Percentiles rank a stretch among this genome's conserved stretches.
Conservation (phyloP, 2,329 filamentous ascomycete genomes). For the Purpureocillium lavendulum region DNA sequence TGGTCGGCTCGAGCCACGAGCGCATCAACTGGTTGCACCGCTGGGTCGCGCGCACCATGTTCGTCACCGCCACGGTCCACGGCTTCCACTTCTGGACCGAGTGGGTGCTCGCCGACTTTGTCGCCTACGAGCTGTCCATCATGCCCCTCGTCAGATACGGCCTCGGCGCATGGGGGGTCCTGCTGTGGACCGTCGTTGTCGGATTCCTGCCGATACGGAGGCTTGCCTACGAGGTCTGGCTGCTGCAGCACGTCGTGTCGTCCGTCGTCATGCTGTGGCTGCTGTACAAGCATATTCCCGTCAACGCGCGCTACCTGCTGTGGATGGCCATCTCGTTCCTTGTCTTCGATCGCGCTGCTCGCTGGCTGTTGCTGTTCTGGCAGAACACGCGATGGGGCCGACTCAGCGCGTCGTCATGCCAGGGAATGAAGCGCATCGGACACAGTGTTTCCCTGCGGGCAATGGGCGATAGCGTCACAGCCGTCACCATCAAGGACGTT, state of each 20-base stretch:
- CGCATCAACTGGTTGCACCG: slow-evolving; percentile 66
- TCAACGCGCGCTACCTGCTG: slow-evolving; percentile 49
- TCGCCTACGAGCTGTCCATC: slow-evolving; percentile 47
- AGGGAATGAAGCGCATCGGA: slow-evolving; percentile 40
- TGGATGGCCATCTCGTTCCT: slow-evolving; percentile 59
- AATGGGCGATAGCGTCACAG: slow-evolving; percentile 42
- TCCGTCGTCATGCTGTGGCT: slow-evolving; percentile 55
- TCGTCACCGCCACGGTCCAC: slow-evolving; percentile 60
- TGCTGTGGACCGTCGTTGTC: slow-evolving; percentile 57
- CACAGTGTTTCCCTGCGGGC: slow-evolving; percentile 41
- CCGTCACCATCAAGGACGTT: slow-evolving; percentile 51
- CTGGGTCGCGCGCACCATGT: slow-evolving; percentile 62
- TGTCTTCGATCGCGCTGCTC: slow-evolving; percentile 52
- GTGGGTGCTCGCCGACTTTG: slow-evolving; percentile 52
- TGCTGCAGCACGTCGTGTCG: slow-evolving; percentile 57
- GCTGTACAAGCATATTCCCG: slow-evolving; percentile 54
- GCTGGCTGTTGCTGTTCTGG: slow-evolving; percentile 38
- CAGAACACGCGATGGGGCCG: slow-evolving; percentile 40
- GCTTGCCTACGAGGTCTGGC: slow-evolving; percentile 62
- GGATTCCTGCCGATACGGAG: slow-evolving; percentile 56
- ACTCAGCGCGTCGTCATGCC: slow-evolving; percentile 31
- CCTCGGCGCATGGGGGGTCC: slow-evolving; percentile 55
- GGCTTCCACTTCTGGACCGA: slow-evolving; percentile 61
- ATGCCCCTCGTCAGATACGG: slow-evolving; percentile 61
- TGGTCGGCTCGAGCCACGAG: slow-evolving; percentile 59